A percentile compares a stretch with the other conserved stretches of the same genome.
Conservation (phyloP, 2,329 filamentous ascomycete genomes). For the Trichophaea hybrida region DNA sequence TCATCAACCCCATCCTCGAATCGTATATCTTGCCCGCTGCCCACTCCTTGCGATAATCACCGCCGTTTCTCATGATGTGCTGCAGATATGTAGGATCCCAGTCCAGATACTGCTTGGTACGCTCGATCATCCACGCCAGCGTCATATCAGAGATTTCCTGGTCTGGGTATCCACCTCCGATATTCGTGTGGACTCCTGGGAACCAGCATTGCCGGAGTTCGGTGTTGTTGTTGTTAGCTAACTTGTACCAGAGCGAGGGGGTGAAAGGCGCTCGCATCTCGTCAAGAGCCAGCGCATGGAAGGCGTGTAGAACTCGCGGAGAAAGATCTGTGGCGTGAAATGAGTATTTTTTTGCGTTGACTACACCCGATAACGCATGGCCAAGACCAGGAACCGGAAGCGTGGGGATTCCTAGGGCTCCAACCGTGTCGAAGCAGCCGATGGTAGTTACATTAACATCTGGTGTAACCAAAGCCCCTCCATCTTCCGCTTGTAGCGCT, state of each 20-base stretch:
- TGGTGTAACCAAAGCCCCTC: constrained; percentile 9
- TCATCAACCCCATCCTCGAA: constrained; percentile 25
- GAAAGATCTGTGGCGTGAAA: constrained; percentile 39
- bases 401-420: constrained; percentile 36
- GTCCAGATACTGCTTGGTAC: constrained; percentile 31
- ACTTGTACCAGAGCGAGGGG: constrained; percentile 42
- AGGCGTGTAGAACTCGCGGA: constrained; percentile 42
- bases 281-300: constrained; percentile 46
- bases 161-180: constrained; percentile 36
- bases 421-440: constrained; percentile 42
- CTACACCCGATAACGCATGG: constrained; percentile 9
- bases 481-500: constrained; percentile 15
- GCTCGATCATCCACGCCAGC: constrained; percentile 40
- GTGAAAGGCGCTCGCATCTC: constrained; percentile 42
- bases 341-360: constrained; percentile 13
- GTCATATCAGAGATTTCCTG: constrained; percentile 37
- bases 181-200: constrained; percentile 37
- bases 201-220: constrained; percentile 37
- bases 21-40: constrained; percentile 30
- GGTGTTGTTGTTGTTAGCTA: background rate
- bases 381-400: constrained; percentile 13
- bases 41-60: constrained; percentile 27
- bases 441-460: constrained; percentile 36
- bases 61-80: constrained; percentile 27
- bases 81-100: constrained; percentile 31